Evolutionary conservation across 208 protist species (phyloP).

Genomic region (Naegleria fowleri): DNA sequence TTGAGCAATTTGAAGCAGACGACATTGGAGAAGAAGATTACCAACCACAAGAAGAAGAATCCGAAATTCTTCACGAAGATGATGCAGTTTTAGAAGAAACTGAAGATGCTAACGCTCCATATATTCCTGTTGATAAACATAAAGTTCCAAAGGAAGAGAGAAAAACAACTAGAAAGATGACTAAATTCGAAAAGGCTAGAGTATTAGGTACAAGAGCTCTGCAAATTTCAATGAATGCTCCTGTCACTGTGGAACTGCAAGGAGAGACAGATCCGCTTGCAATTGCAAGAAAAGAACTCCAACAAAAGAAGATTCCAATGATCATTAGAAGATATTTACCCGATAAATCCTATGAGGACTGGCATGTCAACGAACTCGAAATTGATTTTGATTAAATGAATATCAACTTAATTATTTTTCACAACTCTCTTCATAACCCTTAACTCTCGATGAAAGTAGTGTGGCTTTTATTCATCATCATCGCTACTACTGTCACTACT

Average conservation of each 20-base stretch:
- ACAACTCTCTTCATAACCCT: too few species aligned
- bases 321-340: slow-evolving; percentile 92
- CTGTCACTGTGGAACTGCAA: slow-evolving; percentile 89
- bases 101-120: not conserved
- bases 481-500: not conserved
- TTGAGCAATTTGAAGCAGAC: not conserved
- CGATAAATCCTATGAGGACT: slow-evolving; percentile 86
- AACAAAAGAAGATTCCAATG: slow-evolving; percentile 91
- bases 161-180: slow-evolving; percentile 92
- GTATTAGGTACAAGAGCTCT: slow-evolving; percentile 94
- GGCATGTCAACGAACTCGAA: slow-evolving; percentile 38
- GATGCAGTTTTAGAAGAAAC: not conserved
- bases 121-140: not conserved
- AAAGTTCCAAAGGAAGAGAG: slow-evolving; percentile 40
- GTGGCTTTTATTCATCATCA: not conserved
- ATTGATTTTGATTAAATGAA: not conserved
- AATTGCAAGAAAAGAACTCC: slow-evolving; percentile 95
- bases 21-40: not conserved
- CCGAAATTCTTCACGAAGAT: not conserved
- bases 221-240: slow-evolving; percentile 97
- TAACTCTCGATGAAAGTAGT: too few species aligned
- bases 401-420: too few species aligned
- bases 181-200: slow-evolving; percentile 97
- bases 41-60: not conserved
- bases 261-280: slow-evolving; percentile 95